These are phyloP conservation scores for Byssothecium circinans DNA, from an alignment of 2,329 filamentous ascomycete genomes.

Conservation along the genomic window DNA sequence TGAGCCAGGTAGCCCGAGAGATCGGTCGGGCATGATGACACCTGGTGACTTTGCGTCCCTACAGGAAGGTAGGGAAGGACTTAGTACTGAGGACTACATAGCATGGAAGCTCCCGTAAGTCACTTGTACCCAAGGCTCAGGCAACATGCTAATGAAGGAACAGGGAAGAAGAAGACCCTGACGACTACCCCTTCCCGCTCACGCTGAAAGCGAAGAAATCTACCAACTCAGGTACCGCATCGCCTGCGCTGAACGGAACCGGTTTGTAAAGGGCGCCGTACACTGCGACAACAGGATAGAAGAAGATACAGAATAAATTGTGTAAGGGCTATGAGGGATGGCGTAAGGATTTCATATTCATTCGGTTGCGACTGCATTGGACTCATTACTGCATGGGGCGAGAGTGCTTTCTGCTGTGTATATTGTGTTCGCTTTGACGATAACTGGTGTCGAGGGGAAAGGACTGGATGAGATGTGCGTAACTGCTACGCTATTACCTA, in stretches of 20 bases:
- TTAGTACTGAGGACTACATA: slow-evolving; percentile 96
- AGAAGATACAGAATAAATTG: slow-evolving; percentile 4
- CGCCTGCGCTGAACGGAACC: slow-evolving; percentile 39
- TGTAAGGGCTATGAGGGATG: neutral
- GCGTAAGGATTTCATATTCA: neutral
- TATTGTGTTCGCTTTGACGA: slow-evolving; percentile 2
- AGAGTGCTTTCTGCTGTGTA: slow-evolving; percentile 9
- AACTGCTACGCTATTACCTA: neutral
- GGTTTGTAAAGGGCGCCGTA: slow-evolving; percentile 5
- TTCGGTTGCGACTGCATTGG: neutral
- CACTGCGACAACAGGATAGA: too few species aligned
- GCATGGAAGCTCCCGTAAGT: slow-evolving; percentile 98
- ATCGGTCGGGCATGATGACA: slow-evolving; percentile 96
- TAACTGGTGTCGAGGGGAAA: too few species aligned
- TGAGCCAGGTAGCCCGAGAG: slow-evolving; percentile 87
- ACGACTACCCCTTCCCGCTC: slow-evolving; percentile 72
- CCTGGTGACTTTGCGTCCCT: slow-evolving; percentile 96
- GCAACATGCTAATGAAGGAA: slow-evolving; percentile 30
- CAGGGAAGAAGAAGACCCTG: slow-evolving; percentile 91
- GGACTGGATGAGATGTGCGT: neutral
- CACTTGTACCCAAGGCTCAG: neutral
- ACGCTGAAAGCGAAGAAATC: slow-evolving; percentile 59
- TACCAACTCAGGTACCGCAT: slow-evolving; percentile 32
- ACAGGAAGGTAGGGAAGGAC: slow-evolving; percentile 88
- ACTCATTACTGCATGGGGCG: slow-evolving; percentile 1